Evolutionary conservation across 768 basidiomycete genomes (phyloP).

Genomic region (Phanerodontia chrysosporium): DNA sequence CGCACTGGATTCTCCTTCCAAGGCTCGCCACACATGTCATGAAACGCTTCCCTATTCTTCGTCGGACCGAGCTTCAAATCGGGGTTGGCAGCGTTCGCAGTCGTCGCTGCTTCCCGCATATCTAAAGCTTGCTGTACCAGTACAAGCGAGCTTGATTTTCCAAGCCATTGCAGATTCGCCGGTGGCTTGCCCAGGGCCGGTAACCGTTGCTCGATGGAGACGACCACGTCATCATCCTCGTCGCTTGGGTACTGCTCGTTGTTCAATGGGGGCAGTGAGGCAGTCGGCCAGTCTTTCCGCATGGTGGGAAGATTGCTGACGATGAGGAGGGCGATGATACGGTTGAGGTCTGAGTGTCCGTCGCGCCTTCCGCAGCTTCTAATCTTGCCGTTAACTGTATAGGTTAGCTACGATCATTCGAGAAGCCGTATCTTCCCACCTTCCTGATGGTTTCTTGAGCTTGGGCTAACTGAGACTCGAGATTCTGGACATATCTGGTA

Average conservation of each 20-base stretch:
- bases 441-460: slow-evolving; percentile 6
- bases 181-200: slow-evolving; percentile 15
- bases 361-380: neutral
- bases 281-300: neutral
- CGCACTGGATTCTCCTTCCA: slow-evolving; percentile 42
- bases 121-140: slow-evolving; percentile 33
- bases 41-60: neutral
- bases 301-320: neutral
- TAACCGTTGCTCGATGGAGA: slow-evolving; percentile 18
- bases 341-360: neutral
- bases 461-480: slow-evolving; percentile 10
- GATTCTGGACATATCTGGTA: slow-evolving; percentile 9
- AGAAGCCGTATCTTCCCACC: neutral
- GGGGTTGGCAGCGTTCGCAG: neutral
- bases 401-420: neutral
- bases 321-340: neutral
- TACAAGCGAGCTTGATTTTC: slow-evolving; percentile 32
- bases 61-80: slow-evolving; percentile 10
- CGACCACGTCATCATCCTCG: slow-evolving; percentile 4
- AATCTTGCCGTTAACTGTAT: slow-evolving; percentile 1
- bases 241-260: slow-evolving; percentile 13
- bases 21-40: slow-evolving; percentile 29
- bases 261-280: neutral
- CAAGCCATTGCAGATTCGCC: slow-evolving; percentile 24
- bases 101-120: slow-evolving; percentile 26